phyloP scores from a whole-genome alignment of 768 basidiomycete species.

The Agrocybe praecox region DNA sequence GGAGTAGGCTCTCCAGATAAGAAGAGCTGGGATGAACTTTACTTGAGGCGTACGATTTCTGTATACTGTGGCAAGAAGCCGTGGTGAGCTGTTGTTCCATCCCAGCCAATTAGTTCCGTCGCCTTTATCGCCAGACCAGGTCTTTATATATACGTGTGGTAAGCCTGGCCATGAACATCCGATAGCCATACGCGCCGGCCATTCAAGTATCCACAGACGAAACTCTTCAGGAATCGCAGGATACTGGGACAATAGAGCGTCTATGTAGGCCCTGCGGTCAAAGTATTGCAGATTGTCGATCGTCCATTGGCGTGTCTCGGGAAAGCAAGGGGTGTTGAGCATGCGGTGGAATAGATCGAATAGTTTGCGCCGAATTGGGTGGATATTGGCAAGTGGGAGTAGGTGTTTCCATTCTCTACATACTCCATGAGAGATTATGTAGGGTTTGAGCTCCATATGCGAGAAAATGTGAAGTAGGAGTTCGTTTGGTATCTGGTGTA shows the following conservation, averaged over 20 bases:
- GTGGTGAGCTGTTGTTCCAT: neutral
- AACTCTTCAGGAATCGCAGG: conserved; percentile 7
- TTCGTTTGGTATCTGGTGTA: neutral
- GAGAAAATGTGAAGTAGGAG: neutral
- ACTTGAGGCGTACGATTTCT: neutral
- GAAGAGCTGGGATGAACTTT: neutral
- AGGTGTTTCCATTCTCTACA: neutral
- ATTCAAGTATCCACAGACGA: conserved; percentile 11
- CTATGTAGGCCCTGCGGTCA: neutral
- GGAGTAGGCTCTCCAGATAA: neutral
- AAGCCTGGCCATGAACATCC: conserved; percentile 7
- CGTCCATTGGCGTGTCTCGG: neutral
- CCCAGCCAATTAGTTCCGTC: neutral
- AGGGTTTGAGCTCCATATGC: neutral
- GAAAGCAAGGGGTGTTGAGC: neutral
- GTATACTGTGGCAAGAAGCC: neutral
- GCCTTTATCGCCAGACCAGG: neutral
- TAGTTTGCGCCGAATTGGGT: neutral
- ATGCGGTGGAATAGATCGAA: neutral
- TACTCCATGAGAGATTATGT: neutral
- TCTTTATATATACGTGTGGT: neutral
- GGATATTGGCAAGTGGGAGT: neutral
- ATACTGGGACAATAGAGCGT: neutral
- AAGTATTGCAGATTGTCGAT: neutral
- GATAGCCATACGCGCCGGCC: conserved; percentile 3